These are phyloP conservation scores for Tulasnella sp. DNA, from an alignment of 768 basidiomycete species.

Conservation along the genomic window DNA sequence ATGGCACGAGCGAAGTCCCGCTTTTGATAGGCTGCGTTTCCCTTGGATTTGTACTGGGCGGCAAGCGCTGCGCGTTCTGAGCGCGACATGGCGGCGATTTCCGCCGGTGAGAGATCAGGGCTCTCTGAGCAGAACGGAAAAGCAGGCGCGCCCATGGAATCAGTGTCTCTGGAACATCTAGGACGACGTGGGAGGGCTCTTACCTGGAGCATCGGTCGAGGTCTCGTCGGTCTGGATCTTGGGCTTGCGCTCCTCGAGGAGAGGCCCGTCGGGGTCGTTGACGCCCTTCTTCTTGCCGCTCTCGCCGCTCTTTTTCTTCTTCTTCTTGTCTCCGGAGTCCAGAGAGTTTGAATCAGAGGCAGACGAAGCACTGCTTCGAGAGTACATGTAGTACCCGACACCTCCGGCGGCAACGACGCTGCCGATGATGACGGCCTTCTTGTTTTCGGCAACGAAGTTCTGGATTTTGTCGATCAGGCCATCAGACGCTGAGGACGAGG, in stretches of 20 bases:
- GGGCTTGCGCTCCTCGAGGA: constrained; percentile 69
- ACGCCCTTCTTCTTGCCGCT: constrained; percentile 53
- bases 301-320: constrained; percentile 45
- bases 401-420: constrained; percentile 71
- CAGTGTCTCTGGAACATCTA: no score
- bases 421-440: constrained; percentile 66
- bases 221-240: constrained; percentile 30
- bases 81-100: constrained; percentile 4
- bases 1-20: constrained; percentile 44
- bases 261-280: constrained; percentile 63
- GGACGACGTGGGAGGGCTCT: constrained; percentile 33
- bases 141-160: background rate
- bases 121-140: constrained; percentile 26
- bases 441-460: constrained; percentile 66
- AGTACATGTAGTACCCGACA: constrained; percentile 62
- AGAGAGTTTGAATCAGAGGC: constrained; percentile 26
- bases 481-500: constrained; percentile 27
- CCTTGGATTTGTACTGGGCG: constrained; percentile 44
- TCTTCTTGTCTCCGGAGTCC: constrained; percentile 50
- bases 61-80: constrained; percentile 48
- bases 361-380: constrained; percentile 21
- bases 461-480: constrained; percentile 32
- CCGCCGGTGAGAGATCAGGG: constrained; percentile 32
- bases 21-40: constrained; percentile 45
- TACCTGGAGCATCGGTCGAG: constrained; percentile 34